These are phyloP conservation scores for Fraxinus nigra DNA, from an alignment of 305 asterid genomes.

Conservation along the genomic window DNA sequence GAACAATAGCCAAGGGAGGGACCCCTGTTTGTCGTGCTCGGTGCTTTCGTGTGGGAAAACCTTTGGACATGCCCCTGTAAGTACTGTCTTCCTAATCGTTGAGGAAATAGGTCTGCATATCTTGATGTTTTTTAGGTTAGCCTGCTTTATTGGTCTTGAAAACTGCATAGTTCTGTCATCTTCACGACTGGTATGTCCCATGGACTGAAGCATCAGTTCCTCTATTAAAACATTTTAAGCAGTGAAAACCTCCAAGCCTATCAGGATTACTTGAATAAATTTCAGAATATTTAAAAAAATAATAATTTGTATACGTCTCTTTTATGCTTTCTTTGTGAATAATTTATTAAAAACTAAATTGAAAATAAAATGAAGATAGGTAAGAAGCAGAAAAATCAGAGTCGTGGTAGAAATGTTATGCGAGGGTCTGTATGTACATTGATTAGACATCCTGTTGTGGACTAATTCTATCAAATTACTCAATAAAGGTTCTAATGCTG, in stretches of 20 bases:
- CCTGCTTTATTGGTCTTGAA: not conserved
- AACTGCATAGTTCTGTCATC: not conserved
- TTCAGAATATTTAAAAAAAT: slow-evolving; percentile 9
- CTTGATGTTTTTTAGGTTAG: not conserved
- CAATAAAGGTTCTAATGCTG: slow-evolving; percentile 21
- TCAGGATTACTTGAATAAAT: not conserved
- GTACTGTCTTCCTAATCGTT: slow-evolving; percentile 31
- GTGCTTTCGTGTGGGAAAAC: slow-evolving; percentile 94
- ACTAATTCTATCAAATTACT: slow-evolving; percentile 21
- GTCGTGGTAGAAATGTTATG: not conserved
- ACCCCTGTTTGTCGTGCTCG: slow-evolving; percentile 84
- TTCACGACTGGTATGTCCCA: not conserved
- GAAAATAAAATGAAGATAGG: not conserved
- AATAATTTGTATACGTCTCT: not conserved
- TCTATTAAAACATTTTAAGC: not conserved
- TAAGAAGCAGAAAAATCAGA: not conserved
- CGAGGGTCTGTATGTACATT: not conserved
- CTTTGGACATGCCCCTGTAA: slow-evolving; percentile 75
- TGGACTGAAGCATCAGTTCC: not conserved
- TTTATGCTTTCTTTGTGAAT: not conserved
- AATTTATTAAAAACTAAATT: not conserved
- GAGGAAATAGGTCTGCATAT: not conserved
- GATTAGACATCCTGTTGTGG: not conserved
- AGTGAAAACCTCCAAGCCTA: not conserved
- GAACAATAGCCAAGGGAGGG: slow-evolving; percentile 86